These are phyloP conservation scores for Radiomyces spectabilis DNA, from an alignment of 192 early-diverging fungal species.

Conservation along the genomic window DNA sequence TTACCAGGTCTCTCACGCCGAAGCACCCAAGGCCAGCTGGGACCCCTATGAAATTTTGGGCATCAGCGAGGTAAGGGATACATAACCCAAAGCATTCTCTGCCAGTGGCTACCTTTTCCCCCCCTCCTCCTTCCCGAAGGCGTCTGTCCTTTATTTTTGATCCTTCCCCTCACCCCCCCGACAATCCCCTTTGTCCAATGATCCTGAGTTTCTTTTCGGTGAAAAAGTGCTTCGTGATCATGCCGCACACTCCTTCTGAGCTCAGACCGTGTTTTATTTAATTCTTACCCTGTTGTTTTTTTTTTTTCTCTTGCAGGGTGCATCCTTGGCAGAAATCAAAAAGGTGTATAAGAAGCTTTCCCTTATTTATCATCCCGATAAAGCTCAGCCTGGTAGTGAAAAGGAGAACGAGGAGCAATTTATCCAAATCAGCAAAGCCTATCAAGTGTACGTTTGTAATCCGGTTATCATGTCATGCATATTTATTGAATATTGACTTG, in stretches of 20 bases:
- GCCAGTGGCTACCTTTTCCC: too few relatives aligned
- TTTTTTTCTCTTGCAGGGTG: slow-evolving; percentile 30
- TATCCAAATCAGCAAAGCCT: slow-evolving; percentile 87
- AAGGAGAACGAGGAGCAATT: slow-evolving; percentile 67
- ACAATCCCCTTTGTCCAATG: too few relatives aligned
- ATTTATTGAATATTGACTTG: background rate
- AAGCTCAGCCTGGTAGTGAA: slow-evolving; percentile 59
- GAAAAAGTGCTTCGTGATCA: background rate
- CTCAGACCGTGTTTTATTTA: too few relatives aligned
- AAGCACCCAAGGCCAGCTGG: slow-evolving; percentile 57
- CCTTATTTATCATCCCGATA: slow-evolving; percentile 69
- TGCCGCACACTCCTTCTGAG: background rate
- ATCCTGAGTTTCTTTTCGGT: too few relatives aligned
- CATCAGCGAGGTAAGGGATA: slow-evolving; percentile 56
- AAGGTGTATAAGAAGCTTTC: slow-evolving; percentile 65
- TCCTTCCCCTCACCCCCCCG: too few relatives aligned
- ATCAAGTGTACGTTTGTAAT: slow-evolving; percentile 62
- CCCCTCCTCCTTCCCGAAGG: too few relatives aligned
- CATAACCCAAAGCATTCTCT: too few relatives aligned
- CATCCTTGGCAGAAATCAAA: slow-evolving; percentile 51
- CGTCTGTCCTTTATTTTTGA: too few relatives aligned
- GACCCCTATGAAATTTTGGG: slow-evolving; percentile 94
- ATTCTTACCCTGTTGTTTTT: too few relatives aligned
- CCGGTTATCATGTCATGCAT: background rate
- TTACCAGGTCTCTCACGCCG: slow-evolving; percentile 59